Evolutionary conservation across 495 filamentous ascomycete genomes (phyloP), one percentile per base, ranked within the genome.

Genomic region (Penicillium paxilli): DNA sequence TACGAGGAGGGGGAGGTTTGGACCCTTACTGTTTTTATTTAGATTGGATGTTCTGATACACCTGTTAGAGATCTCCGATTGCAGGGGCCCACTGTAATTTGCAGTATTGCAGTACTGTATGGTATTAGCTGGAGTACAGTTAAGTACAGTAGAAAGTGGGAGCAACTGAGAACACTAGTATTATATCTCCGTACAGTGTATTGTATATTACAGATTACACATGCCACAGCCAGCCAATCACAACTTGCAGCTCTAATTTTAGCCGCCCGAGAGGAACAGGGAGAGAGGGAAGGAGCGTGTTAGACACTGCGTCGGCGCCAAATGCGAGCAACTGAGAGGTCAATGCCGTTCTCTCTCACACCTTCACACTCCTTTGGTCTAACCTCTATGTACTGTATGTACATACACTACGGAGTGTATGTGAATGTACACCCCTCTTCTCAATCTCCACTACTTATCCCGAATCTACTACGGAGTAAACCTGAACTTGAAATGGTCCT

Each of bases 191-290:
- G 32, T 25, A 14, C 19, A 32, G 16, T 41, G 2, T 20, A 22
- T 20, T 22, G 22, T 44, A 40, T 4, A 19, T 40, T 6, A 5
- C n/a, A 40, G 5, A n/a, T 40, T n/a, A 14, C n/a, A 19, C n/a
- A n/a, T 5, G 40, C 56, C 46, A 46, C 61, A 22, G 20, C 32
- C n/a, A 28, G 23, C 35, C 51, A 54, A 54, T 52, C 59, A 67
- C 48, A 46, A 48, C 51, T 38, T 58, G 54, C 52, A 62, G 64
- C 67, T 71, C 72, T 75, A 74, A 71, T 64, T 75, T 75, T 75
- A 75, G 72, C 67, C 71, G 71, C 69, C 64, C 52, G 53, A 54
- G 58, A 56, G 58, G 17, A 38, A 16, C 26, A 11, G 11, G 11
- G 11, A 28, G 11, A 28, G 11, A 28, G 11, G 11, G 11, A 28